These are phyloP conservation scores for Rosa lucieae DNA, from an alignment of 306 rosid genomes.

Conservation along the genomic window DNA sequence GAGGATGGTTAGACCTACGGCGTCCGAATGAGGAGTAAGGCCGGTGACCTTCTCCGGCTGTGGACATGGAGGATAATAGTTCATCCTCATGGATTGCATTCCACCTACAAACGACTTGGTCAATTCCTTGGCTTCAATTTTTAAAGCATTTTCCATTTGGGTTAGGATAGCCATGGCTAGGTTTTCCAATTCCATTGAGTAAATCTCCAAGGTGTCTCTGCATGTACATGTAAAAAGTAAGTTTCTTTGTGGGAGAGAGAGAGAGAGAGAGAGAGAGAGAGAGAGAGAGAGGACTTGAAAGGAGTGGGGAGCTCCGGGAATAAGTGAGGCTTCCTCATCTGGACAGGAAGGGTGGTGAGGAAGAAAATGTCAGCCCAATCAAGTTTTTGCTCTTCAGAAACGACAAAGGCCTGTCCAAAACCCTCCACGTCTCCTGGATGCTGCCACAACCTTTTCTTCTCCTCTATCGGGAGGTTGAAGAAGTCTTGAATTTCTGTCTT, in stretches of 20 bases:
- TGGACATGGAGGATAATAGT: conserved; percentile 55
- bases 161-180: conserved; percentile 14
- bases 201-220: conserved; percentile 45
- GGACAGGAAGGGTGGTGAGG: conserved; percentile 38
- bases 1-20: conserved; percentile 35
- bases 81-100: conserved; percentile 39
- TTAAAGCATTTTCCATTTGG: conserved; percentile 36
- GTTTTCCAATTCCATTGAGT: conserved; percentile 28
- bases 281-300: conserved; percentile 35
- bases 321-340: conserved; percentile 43
- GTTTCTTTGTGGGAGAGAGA: too few species aligned
- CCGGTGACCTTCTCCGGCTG: conserved; percentile 44
- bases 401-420: conserved; percentile 61
- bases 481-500: conserved; percentile 40
- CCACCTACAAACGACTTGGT: conserved; percentile 26
- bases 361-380: conserved; percentile 59
- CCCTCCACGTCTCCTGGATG: conserved; percentile 48
- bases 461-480: conserved; percentile 49
- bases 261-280: background rate
- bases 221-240: conserved; percentile 5
- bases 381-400: conserved; percentile 39
- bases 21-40: conserved; percentile 44
- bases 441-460: conserved; percentile 56
- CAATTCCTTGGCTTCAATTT: conserved; percentile 27
- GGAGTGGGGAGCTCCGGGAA: conserved; percentile 50